Evolutionary conservation across 176 grass and related monocot species (phyloP), one percentile per base, ranked within the genome.

Genomic region (Guadua angustifolia): DNA sequence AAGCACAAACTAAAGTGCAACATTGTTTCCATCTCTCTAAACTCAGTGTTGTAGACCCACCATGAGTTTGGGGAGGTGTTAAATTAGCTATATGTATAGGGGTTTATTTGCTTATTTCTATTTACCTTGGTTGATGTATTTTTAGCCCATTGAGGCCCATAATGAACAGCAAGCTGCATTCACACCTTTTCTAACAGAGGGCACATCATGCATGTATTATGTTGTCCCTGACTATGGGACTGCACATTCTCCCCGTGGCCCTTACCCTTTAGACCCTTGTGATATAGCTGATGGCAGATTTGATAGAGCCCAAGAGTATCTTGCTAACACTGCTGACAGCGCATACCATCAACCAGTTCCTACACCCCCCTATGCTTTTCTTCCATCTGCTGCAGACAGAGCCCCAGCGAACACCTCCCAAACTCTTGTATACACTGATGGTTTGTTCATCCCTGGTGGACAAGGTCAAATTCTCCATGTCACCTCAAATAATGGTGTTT

Each of bases 151-250:
- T n/a, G n/a, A n/a, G n/a, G n/a, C n/a, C n/a, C n/a, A n/a, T n/a
- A n/a, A n/a, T n/a, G n/a, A n/a, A n/a, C n/a, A n/a, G n/a, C n/a
- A n/a, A n/a, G n/a, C n/a, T n/a, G n/a, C n/a, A n/a, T n/a, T n/a
- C n/a, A n/a, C n/a, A n/a, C n/a, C n/a, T n/a, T n/a, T n/a, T n/a
- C n/a, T n/a, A n/a, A n/a, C n/a, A n/a, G n/a, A n/a, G n/a, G 29
- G 75, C 66, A 78, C 77, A 58, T 53, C 53, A 50, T 91, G 53
- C 80, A 9, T 92, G 65, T 94, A 89, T 92, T 94, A 94, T 75
- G 69, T 79, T 74, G 29, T 82, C 49, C 90, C 88, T 55, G 78
- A 82, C 38, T 91, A 92, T 78, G 88, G 86, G 46, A 79, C 81
- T 69, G 7, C 70, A 59, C 81, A 86, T 82, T 51, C 90, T 50